Evolutionary conservation across 306 rosid genomes (phyloP).

Genomic region (Malus fusca): DNA sequence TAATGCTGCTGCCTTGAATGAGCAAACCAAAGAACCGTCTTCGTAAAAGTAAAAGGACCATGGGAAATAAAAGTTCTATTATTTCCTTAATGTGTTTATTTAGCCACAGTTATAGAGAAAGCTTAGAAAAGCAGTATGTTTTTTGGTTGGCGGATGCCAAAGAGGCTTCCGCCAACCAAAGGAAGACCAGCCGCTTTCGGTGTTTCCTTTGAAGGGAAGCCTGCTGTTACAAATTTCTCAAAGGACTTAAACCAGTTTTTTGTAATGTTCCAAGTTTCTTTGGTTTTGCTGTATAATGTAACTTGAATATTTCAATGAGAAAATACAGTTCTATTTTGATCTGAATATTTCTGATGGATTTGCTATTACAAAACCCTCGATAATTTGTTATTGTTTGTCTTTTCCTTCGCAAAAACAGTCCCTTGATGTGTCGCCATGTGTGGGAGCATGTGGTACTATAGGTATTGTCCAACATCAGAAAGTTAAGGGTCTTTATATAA

Average conservation of each 20-base stretch:
- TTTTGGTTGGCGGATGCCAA: neutral
- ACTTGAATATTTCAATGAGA: neutral
- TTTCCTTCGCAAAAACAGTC: too few relatives aligned
- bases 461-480: too few relatives aligned
- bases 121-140: neutral
- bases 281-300: neutral
- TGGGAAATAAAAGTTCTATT: neutral
- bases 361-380: neutral
- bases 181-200: neutral
- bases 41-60: neutral
- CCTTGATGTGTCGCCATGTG: too few relatives aligned
- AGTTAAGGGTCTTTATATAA: too few relatives aligned
- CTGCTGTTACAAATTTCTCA: neutral
- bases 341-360: neutral
- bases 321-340: neutral
- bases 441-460: too few relatives aligned
- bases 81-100: neutral
- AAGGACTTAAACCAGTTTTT: too few relatives aligned
- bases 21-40: neutral
- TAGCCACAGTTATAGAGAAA: neutral
- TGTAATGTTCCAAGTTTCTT: neutral
- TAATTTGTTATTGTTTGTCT: too few relatives aligned
- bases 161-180: neutral
- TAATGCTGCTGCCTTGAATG: constrained; percentile 14
- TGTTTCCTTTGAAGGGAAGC: neutral